Percentiles rank a stretch among this genome's conserved stretches.
Evolutionary conservation across 768 basidiomycete species (phyloP).

Genomic region (Tulasnella calospora): DNA sequence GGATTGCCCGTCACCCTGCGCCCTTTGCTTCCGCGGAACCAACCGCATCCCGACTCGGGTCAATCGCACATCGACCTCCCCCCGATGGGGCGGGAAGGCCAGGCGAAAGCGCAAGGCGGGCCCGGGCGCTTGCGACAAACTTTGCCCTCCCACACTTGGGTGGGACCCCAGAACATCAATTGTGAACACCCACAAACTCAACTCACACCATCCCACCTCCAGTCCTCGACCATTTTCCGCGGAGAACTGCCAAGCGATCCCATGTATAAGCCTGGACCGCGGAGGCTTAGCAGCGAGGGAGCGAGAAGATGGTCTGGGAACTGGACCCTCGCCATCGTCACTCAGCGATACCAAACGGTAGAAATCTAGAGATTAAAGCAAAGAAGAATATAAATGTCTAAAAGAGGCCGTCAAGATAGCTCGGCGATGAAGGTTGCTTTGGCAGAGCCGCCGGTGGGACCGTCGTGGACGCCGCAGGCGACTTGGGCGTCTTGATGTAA

Average conservation of each 20-base stretch:
- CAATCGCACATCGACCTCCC: neutral
- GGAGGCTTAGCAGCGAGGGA: neutral
- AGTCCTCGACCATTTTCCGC: neutral
- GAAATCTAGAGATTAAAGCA: neutral
- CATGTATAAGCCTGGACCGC: neutral
- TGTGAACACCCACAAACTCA: neutral
- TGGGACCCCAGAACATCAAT: neutral
- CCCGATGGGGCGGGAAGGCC: neutral
- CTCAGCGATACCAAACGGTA: neutral
- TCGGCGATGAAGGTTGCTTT: neutral
- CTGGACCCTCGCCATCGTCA: neutral
- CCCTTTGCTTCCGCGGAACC: neutral
- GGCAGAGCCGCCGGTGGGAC: conserved; percentile 21
- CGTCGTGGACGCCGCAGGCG: conserved; percentile 28
- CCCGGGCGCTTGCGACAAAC: neutral
- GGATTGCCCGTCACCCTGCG: neutral
- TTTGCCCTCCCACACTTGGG: neutral
- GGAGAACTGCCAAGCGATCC: neutral
- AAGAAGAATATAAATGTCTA: conserved; percentile 19
- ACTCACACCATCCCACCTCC: neutral
- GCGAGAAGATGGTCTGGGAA: neutral
- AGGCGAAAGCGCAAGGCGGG: neutral
- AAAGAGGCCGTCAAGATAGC: conserved; percentile 28
- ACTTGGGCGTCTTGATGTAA: conserved; percentile 49
- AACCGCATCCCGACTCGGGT: neutral